Evolutionary conservation across 2,329 filamentous ascomycete genomes (phyloP).

Genomic region (Fusarium tuaranense): DNA sequence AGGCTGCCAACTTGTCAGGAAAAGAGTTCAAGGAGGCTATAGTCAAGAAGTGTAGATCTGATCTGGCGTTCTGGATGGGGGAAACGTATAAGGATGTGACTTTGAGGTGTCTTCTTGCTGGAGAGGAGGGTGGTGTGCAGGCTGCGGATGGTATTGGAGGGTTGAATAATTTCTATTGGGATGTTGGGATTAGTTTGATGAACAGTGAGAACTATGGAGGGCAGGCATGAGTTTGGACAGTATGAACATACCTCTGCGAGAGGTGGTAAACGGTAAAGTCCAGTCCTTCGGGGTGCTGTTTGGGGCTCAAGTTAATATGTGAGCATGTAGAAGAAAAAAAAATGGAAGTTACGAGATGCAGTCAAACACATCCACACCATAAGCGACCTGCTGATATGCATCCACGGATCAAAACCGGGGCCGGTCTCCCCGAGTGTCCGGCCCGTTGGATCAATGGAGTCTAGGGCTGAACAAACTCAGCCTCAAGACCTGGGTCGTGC

Average conservation of each 20-base stretch:
- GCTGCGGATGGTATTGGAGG: background rate
- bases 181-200: constrained; percentile 10
- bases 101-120: background rate
- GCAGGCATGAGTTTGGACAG: background rate
- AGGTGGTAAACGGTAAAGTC: no score
- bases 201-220: background rate
- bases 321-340: no score
- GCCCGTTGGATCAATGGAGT: background rate
- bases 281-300: no score
- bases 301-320: no score
- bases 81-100: constrained; percentile 11
- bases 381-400: background rate
- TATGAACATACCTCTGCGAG: no score
- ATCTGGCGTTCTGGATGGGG: background rate
- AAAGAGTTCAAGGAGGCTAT: background rate
- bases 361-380: background rate
- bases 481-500: background rate
- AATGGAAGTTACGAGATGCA: background rate
- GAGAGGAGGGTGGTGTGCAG: background rate
- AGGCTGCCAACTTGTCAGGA: fast-evolving
- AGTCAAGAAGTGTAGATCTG: background rate
- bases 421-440: background rate
- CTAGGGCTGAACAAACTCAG: background rate
- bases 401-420: background rate
- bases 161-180: constrained; percentile 14